phyloP scores from a whole-genome alignment of 192 early-diverging fungal species.

The Piromyces finnis region DNA sequence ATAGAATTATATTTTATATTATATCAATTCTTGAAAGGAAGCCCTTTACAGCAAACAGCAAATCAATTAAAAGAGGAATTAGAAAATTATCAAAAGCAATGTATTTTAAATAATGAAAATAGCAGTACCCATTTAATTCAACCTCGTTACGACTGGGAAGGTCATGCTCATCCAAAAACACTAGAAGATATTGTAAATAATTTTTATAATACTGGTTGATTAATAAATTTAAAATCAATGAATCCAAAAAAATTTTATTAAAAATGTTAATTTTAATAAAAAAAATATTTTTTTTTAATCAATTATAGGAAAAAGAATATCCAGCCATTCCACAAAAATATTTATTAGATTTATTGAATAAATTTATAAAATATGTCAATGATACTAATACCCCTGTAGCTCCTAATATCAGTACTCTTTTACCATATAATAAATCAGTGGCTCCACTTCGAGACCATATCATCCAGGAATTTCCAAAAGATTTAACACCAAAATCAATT shows the following conservation, averaged over 20 bases:
- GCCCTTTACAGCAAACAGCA: background rate
- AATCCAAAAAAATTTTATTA: too few relatives aligned
- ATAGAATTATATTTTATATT: background rate
- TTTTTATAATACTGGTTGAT: too few relatives aligned
- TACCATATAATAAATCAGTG: background rate
- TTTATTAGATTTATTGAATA: background rate
- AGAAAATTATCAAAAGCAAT: background rate
- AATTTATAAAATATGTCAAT: background rate
- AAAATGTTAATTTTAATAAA: too few relatives aligned
- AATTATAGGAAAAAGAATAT: background rate
- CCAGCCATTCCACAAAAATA: background rate
- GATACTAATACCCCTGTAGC: background rate
- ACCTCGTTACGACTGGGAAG: conserved; percentile 49
- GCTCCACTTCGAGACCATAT: background rate
- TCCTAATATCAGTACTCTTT: background rate
- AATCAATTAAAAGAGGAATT: background rate
- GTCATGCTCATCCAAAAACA: conserved; percentile 23
- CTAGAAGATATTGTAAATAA: conserved; percentile 35
- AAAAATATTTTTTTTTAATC: conserved; percentile 3
- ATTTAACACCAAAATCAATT: background rate
- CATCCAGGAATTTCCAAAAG: background rate
- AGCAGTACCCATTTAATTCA: background rate
- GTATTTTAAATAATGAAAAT: background rate
- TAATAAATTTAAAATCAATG: too few relatives aligned
- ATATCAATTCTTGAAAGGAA: background rate